These are phyloP conservation scores for Schizothecium vesticola DNA, from an alignment of 495 filamentous ascomycete species.

Conservation along the genomic window DNA sequence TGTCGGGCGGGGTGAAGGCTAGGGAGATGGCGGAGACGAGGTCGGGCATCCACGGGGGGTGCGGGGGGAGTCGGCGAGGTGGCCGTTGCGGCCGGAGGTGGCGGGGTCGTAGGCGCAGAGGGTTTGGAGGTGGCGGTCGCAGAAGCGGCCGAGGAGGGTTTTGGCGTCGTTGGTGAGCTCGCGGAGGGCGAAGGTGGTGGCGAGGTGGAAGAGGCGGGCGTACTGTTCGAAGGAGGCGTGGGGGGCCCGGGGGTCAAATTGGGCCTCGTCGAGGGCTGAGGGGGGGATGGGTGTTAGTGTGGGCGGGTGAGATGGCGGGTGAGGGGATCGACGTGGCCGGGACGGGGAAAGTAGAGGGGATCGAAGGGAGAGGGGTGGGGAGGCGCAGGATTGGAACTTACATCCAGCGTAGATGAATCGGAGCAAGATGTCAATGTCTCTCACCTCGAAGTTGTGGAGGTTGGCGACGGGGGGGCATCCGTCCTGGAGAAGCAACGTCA, in stretches of 20 bases:
- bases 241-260: not conserved
- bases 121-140: conserved; percentile 13
- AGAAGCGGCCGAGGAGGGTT: conserved; percentile 8
- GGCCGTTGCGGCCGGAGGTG: conserved; percentile 7
- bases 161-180: conserved; percentile 13
- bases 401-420: conserved; percentile 16
- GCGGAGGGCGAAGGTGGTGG: conserved; percentile 1
- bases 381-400: not conserved
- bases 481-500: not conserved
- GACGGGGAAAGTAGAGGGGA: not conserved
- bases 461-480: conserved; percentile 1
- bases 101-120: conserved; percentile 12
- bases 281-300: not conserved
- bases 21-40: conserved; percentile 8
- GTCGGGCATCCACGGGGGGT: not conserved
- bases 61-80: not conserved
- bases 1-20: not conserved
- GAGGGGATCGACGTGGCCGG: not conserved
- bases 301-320: not conserved
- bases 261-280: conserved; percentile 9
- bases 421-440: conserved; percentile 3
- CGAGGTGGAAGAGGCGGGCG: conserved; percentile 16
- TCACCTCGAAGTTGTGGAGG: not conserved
- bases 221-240: conserved; percentile 3
- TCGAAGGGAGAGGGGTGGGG: not conserved